Evolutionary conservation across 176 grass and related monocot genomes (phyloP), one percentile per base, ranked within the genome.

Genomic region (Oryza coarctata): DNA sequence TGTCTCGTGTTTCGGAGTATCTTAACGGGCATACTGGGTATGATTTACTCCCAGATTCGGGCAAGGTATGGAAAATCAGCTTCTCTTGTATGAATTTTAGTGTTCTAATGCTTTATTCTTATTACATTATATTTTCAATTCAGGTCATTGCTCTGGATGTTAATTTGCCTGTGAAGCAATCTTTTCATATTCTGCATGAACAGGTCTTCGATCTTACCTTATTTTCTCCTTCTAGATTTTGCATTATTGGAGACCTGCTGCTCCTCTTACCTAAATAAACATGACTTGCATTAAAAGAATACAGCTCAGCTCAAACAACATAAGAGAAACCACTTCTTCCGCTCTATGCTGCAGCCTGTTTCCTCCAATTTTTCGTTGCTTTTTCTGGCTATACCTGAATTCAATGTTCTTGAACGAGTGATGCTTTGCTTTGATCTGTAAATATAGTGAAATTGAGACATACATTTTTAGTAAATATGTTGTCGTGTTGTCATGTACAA

Each of bases 151-250:
- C 87, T 58, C 62, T 99, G 26, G 93, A 99, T 87, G 80, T 99
- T 85, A 99, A 99, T 80, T 88, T 99, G 79, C 96, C 96, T 1
- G 93, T 99, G 83, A 99, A 99, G 65, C 96, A 95, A 81, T 92
- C 96, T 65, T 99, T 99, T 88, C 96, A 99, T 86, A 95, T 99
- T 72, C 91, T 99, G 17, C 88, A 99, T 83, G 96, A 99, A 87
- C 96, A 99, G 93, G 96, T 98, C 89, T 73, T 86, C 45, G 29
- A 69, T 88, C 45, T 74, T 75, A 62, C 49, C 5, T 63, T 10
- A 45, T 65, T 39, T 27, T 15, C 7, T 14, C 32, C 62, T 44
- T 68, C 23, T 18, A 61, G 50, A 49, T 39, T 39, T 39, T 64
- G 18, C 81, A 13, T 87, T 49, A n/a, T 80, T 70, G 35, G 33